Evolutionary conservation across 805 yeast genomes (phyloP), one percentile per base, ranked within the genome.

Genomic region (Pichia membranifaciens): DNA sequence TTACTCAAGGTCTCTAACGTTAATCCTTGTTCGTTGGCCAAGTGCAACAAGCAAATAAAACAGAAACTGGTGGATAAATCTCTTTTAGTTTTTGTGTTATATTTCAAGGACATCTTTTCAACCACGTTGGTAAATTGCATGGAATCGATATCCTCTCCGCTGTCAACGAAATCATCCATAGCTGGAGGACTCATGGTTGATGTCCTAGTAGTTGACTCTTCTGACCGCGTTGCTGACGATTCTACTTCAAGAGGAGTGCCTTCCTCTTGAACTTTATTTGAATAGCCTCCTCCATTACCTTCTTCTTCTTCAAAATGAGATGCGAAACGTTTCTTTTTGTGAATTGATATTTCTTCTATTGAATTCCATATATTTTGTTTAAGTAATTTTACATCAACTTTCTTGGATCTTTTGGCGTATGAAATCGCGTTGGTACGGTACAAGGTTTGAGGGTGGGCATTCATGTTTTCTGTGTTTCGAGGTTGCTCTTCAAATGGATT

Each of bases 1-100:
- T 61, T 64, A 6, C 56, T 56, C 35, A 58, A 68, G 40, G 66
- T 62, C 41, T 66, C 66, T 25, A 74, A 62, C 7, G 65, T 58
- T 34, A 74, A 57, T 5, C 75, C 74, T 53, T 74, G 70, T 53
- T 74, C 78, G 54, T 74, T 74, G 2, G 78, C 78, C 54, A 74
- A 62, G 54, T 74, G 79, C 23, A 74, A 57, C 47, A 74, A 58
- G 52, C 78, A 74, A 44, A 74, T 74, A 52, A 74, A 74, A 48
- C 75, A 73, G 54, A 71, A 74, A 63, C 78, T 72, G 3, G 78
- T 74, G 2, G 77, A 72, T 28, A 74, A 55, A 43, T 74, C 77
- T 18, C 63, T 59, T 41, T 67, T 64, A 42, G 66, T 71, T 35
- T 65, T 69, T 4, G 61, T 54, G 1, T 68, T 55, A 53, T 74